Evolutionary conservation across 768 basidiomycete genomes (phyloP), one percentile per base, ranked within the genome.

Genomic region (Lactarius sanguifluus): DNA sequence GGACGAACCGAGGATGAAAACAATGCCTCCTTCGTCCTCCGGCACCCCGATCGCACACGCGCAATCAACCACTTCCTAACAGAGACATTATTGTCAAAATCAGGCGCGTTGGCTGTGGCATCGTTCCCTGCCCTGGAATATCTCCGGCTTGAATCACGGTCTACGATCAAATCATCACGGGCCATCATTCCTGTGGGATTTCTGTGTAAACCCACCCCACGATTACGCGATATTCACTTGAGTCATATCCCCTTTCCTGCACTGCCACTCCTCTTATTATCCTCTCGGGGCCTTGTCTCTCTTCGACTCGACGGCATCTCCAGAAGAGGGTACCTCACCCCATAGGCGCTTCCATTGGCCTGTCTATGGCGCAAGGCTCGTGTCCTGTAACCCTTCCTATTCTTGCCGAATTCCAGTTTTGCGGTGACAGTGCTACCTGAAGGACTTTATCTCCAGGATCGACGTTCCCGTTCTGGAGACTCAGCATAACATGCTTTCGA

Each of bases 371-470:
- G 43, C 32, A 1, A 5, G 7, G 32, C 32, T 32, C 32, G 3
- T 2, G 28, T 30, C 28, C 28, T 32, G 34, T 5, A 2, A 9
- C 25, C 41, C 62, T 63, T 23, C 40, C 55, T 18, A 30, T 30
- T 43, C 62, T 63, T 15, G 9, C 62, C n/a, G 62, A 63, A 34
- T 56, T 58, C 45, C 55, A 32, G 16, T 64, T 64, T 32, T n/a
- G 9, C 6, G 55, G 55, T 23, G 30, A 30, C 16, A 3, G 55
- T 30, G 28, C 16, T 45, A 57, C 18, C 34, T 64, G 2, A 57
- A 64, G 34, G 45, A 58, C 10, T 45, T 64, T 18, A 45, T 50
- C 43, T 16, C 43, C 34, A 58, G 63, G 57, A 18, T 64, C 9
- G 41, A 57, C 7, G 7, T 43, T 0, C 63, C 63, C 15, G 25